phyloP scores from a whole-genome alignment of 805 yeast species.

The Kluyveromyces aestuarii region DNA sequence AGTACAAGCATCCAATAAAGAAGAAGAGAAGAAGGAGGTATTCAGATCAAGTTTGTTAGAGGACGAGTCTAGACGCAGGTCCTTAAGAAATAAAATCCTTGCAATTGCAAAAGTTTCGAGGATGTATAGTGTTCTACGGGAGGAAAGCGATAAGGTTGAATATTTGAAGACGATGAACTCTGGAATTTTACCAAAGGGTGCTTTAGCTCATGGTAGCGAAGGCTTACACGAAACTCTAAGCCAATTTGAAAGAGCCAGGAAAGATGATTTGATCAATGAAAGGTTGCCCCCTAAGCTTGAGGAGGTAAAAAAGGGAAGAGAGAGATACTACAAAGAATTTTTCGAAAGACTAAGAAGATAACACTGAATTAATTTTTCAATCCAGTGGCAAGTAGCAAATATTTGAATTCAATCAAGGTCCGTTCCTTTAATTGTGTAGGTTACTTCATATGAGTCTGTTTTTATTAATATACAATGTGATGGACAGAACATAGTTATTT shows the following conservation, averaged over 20 bases:
- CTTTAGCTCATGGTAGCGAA: slow-evolving; percentile 73
- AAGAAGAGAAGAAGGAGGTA: slow-evolving; percentile 2
- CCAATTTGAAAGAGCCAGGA: slow-evolving; percentile 75
- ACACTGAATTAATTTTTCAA: background rate
- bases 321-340: slow-evolving; percentile 37
- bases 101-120: slow-evolving; percentile 96
- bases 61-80: slow-evolving; percentile 34
- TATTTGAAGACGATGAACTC: slow-evolving; percentile 65
- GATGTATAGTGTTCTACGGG: slow-evolving; percentile 81
- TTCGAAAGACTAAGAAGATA: slow-evolving; percentile 14
- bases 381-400: background rate
- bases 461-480: slow-evolving; percentile 1
- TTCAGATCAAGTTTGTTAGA: slow-evolving; percentile 13
- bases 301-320: slow-evolving; percentile 39
- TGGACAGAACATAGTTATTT: background rate
- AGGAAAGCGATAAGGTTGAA: slow-evolving; percentile 79
- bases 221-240: slow-evolving; percentile 62
- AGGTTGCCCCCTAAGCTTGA: slow-evolving; percentile 75
- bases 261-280: slow-evolving; percentile 75
- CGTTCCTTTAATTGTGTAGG: background rate
- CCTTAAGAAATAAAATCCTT: slow-evolving; percentile 75
- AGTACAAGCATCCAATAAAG: slow-evolving; percentile 15
- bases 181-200: slow-evolving; percentile 79
- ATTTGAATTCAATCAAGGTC: slow-evolving; percentile 2
- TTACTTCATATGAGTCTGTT: slow-evolving; percentile 8